Evolutionary conservation across 2,329 filamentous ascomycete species (phyloP), one percentile per base, ranked within the genome.

Genomic region (Ophiostoma quercus): DNA sequence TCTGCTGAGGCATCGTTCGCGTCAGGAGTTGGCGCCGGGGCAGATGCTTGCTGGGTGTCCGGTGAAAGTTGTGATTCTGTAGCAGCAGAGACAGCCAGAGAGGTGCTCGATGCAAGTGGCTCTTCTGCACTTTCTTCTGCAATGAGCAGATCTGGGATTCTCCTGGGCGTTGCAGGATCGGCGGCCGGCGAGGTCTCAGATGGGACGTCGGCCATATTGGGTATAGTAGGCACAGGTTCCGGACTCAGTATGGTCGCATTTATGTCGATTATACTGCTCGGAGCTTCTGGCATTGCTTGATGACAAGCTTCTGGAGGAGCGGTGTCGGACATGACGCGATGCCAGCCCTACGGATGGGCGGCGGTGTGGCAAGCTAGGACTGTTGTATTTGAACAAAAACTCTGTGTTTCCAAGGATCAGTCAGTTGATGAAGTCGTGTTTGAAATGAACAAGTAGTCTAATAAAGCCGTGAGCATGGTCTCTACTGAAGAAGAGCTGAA

Each of bases 231-330:
- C 8, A 12, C n/a, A 25, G n/a, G 6, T 57, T 57, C 51, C 3
- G 51, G 12, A 14, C n/a, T 57, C 51, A 25, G 4, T 12, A 14
- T 4, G 8, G 22, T 1, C n/a, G 51, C 16, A 3, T 25, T 16
- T 25, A 12, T 14, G 22, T 19, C 25, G 22, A 32, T 25, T 12
- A 62, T 62, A 0, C 11, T 32, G 57, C 14, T 29, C 22, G 12
- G 11, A 16, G 57, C 57, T 62, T 25, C 57, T 32, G 57, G n/a
- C 34, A 81, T 32, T 88, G 87, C 54, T 82, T 82, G 71, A 82
- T 84, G 57, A 25, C 25, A 32, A 62, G 57, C 57, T 32, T 62
- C 57, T 14, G 22, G 34, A 25, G 62, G 11, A 19, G 62, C 34
- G 16, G 16, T 32, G 34, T 41, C 32, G 62, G 16, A 39, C 37